Evolutionary conservation across 345 rosid genomes (phyloP).

Genomic region (Murraya koenigii): DNA sequence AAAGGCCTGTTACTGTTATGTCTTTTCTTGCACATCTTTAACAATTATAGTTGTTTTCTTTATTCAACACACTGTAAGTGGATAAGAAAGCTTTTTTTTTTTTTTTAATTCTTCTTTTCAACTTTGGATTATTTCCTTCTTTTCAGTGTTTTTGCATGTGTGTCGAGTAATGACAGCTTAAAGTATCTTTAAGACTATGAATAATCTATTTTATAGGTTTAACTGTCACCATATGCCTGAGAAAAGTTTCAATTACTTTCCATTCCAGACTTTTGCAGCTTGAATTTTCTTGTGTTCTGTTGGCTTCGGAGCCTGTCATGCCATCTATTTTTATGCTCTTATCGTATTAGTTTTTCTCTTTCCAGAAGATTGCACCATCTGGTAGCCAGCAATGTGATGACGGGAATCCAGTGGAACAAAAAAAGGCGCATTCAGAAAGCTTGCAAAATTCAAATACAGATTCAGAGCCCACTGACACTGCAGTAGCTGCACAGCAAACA

Average conservation of each 20-base stretch:
- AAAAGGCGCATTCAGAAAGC: slow-evolving; percentile 27
- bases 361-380: slow-evolving; percentile 41
- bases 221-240: neutral
- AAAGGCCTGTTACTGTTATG: neutral
- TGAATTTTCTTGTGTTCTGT: neutral
- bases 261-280: neutral
- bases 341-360: slow-evolving; percentile 6
- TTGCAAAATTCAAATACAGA: slow-evolving; percentile 33
- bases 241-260: neutral
- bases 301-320: neutral
- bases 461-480: slow-evolving; percentile 25
- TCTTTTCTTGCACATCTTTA: neutral
- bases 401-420: slow-evolving; percentile 20
- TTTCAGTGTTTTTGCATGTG: neutral
- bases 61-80: neutral
- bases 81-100: neutral
- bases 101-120: neutral
- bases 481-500: slow-evolving; percentile 8
- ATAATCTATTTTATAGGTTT: slow-evolving; percentile 3
- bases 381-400: slow-evolving; percentile 11
- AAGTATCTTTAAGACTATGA: neutral
- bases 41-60: neutral
- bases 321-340: neutral
- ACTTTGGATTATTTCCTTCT: neutral
- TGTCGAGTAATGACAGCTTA: neutral